A percentile compares a stretch with the other conserved stretches of the same genome.
Evolutionary conservation across 225 moss, liverwort and hornwort species (phyloP).

Genomic region (Sphagnum tenellum): DNA sequence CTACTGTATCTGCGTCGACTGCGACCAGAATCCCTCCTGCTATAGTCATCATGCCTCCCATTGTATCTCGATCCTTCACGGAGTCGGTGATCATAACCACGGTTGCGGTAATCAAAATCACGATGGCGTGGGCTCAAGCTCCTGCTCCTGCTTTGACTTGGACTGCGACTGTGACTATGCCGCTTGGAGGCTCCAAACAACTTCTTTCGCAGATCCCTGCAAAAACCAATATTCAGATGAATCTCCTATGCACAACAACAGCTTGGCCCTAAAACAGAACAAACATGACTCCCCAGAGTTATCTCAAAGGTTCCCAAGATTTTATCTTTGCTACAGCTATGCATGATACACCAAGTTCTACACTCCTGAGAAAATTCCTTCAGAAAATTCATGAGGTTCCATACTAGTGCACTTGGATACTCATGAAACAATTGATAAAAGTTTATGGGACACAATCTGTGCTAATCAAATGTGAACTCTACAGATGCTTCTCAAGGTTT

Average conservation of each 20-base stretch:
- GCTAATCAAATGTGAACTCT: too few species aligned
- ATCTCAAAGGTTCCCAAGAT: too few species aligned
- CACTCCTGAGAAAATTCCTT: too few species aligned
- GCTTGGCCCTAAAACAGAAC: too few species aligned
- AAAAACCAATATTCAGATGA: neutral
- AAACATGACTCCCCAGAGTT: too few species aligned
- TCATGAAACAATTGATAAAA: too few species aligned
- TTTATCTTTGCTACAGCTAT: too few species aligned
- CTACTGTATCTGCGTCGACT: neutral
- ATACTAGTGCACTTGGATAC: too few species aligned
- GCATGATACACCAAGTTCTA: too few species aligned
- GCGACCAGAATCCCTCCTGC: slow-evolving; percentile 14
- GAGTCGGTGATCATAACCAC: slow-evolving; percentile 20
- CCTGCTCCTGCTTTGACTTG: slow-evolving; percentile 21
- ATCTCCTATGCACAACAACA: neutral
- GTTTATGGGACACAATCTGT: too few species aligned
- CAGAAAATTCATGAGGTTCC: too few species aligned
- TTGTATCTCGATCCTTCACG: slow-evolving; percentile 26
- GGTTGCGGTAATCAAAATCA: slow-evolving; percentile 26
- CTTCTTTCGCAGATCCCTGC: slow-evolving; percentile 35
- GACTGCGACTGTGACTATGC: slow-evolving; percentile 19
- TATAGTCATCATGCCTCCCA: slow-evolving; percentile 21
- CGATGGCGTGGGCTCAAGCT: slow-evolving; percentile 27
- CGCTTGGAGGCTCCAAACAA: slow-evolving; percentile 30
- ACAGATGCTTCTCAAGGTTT: too few species aligned